A percentile compares a stretch with the other conserved stretches of the same genome.
These are phyloP conservation scores for Leishmania arabica DNA, from an alignment of 208 protist species.

Conservation along the genomic window DNA sequence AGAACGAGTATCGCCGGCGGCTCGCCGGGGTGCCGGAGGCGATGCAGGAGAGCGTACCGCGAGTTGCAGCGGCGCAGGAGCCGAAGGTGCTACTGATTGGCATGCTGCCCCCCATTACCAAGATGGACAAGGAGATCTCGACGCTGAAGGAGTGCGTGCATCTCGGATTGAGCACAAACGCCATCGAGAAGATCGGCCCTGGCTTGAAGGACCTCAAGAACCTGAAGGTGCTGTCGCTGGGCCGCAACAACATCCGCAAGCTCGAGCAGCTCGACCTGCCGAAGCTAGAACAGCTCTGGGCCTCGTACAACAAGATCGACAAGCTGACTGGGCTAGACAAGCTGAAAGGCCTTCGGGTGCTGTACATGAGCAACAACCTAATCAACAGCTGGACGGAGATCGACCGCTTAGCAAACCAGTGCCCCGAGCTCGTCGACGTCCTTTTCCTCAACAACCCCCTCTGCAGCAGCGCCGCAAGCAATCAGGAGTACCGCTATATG, in stretches of 20 bases:
- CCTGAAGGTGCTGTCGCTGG: conserved; percentile 93
- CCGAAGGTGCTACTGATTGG: conserved; percentile 86
- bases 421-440: conserved; percentile 92
- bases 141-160: conserved; percentile 89
- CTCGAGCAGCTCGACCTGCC: conserved; percentile 94
- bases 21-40: conserved; percentile 39
- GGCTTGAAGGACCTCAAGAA: conserved; percentile 92
- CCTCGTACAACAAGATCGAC: conserved; percentile 97
- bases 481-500: conserved; percentile 88
- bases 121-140: conserved; percentile 94
- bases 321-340: conserved; percentile 94
- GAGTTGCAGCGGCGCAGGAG: conserved; percentile 80
- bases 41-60: conserved; percentile 58
- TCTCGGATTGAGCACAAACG: conserved; percentile 94
- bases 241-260: conserved; percentile 95
- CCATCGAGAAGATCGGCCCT: conserved; percentile 94
- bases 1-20: conserved; percentile 69
- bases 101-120: conserved; percentile 91
- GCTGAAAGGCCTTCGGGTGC: conserved; percentile 87
- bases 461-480: conserved; percentile 63
- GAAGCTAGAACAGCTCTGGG: conserved; percentile 95
- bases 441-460: conserved; percentile 95
- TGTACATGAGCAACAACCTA: conserved; percentile 97
- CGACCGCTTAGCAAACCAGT: conserved; percentile 91
- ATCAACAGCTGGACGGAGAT: conserved; percentile 95